Conservation (phyloP, 1,284 basidiomycete species). For the Limonomyces culmigenus region DNA sequence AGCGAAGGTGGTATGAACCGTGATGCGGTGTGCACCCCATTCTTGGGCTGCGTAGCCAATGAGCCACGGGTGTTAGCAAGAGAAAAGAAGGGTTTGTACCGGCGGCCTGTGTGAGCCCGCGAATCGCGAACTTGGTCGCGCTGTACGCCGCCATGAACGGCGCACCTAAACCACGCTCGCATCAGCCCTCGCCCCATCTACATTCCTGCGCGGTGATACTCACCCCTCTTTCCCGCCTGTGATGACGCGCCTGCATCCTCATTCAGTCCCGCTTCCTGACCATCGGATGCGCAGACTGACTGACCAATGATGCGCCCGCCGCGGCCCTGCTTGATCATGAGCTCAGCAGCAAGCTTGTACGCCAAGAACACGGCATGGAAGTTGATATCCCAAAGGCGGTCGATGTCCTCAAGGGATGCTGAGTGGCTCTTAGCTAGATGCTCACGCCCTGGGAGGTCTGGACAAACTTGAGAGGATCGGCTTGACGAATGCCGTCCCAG, state of each 20-base stretch:
- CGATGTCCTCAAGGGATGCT: conserved; percentile 10
- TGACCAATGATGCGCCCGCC: conserved; percentile 22
- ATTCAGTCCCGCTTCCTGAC: too few species aligned
- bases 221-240: conserved; percentile 6
- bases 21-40: conserved; percentile 18
- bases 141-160: conserved; percentile 10
- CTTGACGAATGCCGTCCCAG: conserved; percentile 8
- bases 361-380: conserved; percentile 17
- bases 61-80: too few species aligned
- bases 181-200: too few species aligned
- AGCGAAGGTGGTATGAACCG: too few species aligned
- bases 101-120: conserved; percentile 17
- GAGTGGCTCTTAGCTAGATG: not conserved
- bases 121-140: conserved; percentile 17
- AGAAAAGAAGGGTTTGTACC: conserved; percentile 9
- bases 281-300: too few species aligned
- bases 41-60: conserved; percentile 17
- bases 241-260: too few species aligned
- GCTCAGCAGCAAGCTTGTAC: conserved; percentile 20
- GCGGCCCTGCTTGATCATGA: conserved; percentile 21
- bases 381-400: conserved; percentile 16
- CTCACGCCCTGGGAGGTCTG: not conserved
- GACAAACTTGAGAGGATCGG: not conserved
- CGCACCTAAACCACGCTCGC: too few species aligned
- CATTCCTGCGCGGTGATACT: too few species aligned